Evolutionary conservation across 176 grass and related monocot species (phyloP), one percentile per base, ranked within the genome.

Genomic region (Carex littledalei): DNA sequence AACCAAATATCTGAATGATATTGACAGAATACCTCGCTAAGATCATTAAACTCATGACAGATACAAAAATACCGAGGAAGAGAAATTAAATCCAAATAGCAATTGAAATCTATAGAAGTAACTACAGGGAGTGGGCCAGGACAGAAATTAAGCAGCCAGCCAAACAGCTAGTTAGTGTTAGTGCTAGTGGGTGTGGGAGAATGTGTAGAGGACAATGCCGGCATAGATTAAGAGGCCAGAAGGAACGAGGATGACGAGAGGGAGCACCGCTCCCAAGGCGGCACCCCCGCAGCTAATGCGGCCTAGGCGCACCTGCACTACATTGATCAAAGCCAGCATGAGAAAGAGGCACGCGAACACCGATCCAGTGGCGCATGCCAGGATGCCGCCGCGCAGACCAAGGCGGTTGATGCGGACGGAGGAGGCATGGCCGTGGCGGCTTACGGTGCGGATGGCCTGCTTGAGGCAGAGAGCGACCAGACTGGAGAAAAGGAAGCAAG

Each of bases 381-480:
- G 32, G 80, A 98, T 93, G 24, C 91, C 93, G 12, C 86, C 90
- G 66, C 95, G 93, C 15, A 94, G 95, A 53, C 85, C 67, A 50
- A 62, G 82, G 22, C 89, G 72, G 89, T 95, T 95, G 89, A 98
- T 85, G 80, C 88, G 86, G 17, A 83, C 81, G 0, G 14, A 3
- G 59, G 49, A 1, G 32, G 12, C 13, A 43, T 7, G 18, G 82
- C 49, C 0, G 24, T 16, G 61, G 61, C 6, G 29, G 67, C 63
- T 80, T 22, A 79, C 85, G 35, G 86, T 62, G 76, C 96, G 96
- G 81, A 94, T 91, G 75, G 91, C 84, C 93, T 92, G 96, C 89
- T 95, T 98, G 83, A 98, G 96, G 91, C 95, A 98, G 88, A 98
- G 96, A 37, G 91, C 93, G 80, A 98, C 84, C 80, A 98, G 85